phyloP scores from a whole-genome alignment of 2,329 filamentous ascomycete species.

The Botrytis pseudocinerea region DNA sequence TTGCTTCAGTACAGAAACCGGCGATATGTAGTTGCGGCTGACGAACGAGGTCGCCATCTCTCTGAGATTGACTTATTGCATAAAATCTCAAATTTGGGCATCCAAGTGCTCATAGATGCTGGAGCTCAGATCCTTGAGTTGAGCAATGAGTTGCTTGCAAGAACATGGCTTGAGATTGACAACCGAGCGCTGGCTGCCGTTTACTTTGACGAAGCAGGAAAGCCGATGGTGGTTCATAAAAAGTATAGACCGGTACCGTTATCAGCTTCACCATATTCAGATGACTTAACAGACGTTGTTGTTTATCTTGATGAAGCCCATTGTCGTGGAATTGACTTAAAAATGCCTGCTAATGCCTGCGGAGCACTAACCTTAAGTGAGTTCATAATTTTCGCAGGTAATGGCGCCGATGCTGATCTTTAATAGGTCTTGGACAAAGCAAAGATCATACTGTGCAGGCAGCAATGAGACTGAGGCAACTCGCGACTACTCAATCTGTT shows the following conservation, averaged over 20 bases:
- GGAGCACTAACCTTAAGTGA: conserved; percentile 34
- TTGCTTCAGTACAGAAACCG: conserved; percentile 55
- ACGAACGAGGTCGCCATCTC: conserved; percentile 44
- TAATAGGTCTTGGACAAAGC: conserved; percentile 26
- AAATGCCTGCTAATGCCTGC: conserved; percentile 26
- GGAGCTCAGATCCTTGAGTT: conserved; percentile 65
- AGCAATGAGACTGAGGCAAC: conserved; percentile 64
- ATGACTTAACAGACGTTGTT: conserved; percentile 31
- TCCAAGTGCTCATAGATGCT: conserved; percentile 62
- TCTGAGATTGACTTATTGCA: conserved; percentile 49
- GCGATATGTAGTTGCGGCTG: conserved; percentile 49
- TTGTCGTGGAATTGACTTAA: conserved; percentile 36
- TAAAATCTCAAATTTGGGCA: conserved; percentile 42
- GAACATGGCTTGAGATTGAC: conserved; percentile 32
- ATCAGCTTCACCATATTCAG: conserved; percentile 31
- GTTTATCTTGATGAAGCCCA: conserved; percentile 38
- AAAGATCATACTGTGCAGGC: conserved; percentile 59
- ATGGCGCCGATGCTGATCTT: neutral
- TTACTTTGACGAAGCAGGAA: conserved; percentile 30
- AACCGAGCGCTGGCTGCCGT: conserved; percentile 25
- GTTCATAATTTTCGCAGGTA: neutral
- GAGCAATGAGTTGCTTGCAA: conserved; percentile 44
- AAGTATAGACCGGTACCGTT: conserved; percentile 31
- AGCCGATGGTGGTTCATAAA: conserved; percentile 28
- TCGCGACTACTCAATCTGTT: conserved; percentile 46